Percentiles rank a stretch among this genome's conserved stretches.
Evolutionary conservation across 768 basidiomycete species (phyloP).

Genomic region (Dendrothele bispora): DNA sequence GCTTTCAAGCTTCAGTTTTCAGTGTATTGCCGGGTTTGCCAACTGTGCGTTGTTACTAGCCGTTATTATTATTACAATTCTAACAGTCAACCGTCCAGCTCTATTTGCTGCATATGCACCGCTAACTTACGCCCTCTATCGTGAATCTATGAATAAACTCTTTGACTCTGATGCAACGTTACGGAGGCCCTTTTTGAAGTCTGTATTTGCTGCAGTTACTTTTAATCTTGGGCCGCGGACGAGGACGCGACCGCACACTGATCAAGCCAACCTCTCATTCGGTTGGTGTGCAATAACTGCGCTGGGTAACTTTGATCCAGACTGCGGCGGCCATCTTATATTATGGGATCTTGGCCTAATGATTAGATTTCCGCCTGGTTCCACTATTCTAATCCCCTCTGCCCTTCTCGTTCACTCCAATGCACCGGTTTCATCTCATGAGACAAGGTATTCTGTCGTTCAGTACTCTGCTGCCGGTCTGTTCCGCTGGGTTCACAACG

Average conservation of each 20-base stretch:
- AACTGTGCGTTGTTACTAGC: no score
- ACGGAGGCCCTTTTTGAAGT: no score
- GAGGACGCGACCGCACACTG: conserved; percentile 8
- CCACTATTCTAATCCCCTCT: conserved; percentile 20
- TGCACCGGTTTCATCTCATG: conserved; percentile 6
- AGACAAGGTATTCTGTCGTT: conserved; percentile 14
- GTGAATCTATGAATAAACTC: no score
- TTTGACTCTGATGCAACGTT: no score
- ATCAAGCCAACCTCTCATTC: conserved; percentile 8
- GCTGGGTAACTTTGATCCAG: conserved; percentile 8
- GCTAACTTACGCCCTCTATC: no score
- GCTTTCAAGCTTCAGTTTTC: no score
- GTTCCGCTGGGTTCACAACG: conserved; percentile 20
- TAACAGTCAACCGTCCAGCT: no score
- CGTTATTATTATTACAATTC: no score
- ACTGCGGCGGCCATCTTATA: conserved; percentile 18
- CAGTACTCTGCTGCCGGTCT: conserved; percentile 23
- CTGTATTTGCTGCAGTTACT: no score
- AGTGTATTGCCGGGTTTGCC: no score
- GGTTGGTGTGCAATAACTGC: conserved; percentile 13
- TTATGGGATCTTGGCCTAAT: conserved; percentile 16
- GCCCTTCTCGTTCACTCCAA: conserved; percentile 16
- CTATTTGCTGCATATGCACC: no score
- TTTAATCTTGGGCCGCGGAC: no score
- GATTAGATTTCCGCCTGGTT: conserved; percentile 19